Base-by-base conservation (phyloP, 148 eudicot genomes). In the Rhododendron mucronatum region DNA sequence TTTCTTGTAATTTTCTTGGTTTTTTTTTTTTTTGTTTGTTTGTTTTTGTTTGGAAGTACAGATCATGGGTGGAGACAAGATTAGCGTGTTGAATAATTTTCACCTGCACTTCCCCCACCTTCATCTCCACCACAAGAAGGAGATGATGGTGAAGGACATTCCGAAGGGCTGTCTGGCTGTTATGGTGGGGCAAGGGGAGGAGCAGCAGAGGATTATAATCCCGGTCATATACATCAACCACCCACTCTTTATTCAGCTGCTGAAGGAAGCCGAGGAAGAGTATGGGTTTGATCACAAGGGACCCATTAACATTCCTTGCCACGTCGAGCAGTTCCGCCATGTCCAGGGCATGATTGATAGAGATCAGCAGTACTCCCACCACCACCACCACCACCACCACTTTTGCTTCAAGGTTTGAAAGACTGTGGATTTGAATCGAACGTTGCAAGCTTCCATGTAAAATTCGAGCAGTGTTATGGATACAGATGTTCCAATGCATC, bases 221-320 rank as follows among this genome's bases (percentile, higher is more conserved):
- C 99, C 99, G 3, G 93, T 95, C 4, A 84, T 90, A 1, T 95
- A 97, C 84, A 90, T 93, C 21, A 94, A 95, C 74, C 99, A 97
- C 47, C 99, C 99, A 9, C 80, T 93, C 26, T 97, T 97, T 80
- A 55, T 92, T 82, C 89, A 92, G 69, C 83, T 97, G 55, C 87
- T 97, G 71, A 93, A 95, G 83, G 96, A 92, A 86, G 98, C 98
- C 16, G 98, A 97, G 83, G 93, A 97, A 76, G 99, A 94, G 85
- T 97, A 94, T 71, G 99, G 98, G 1, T 97, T 97, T 80, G 90
- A 94, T 59, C 96, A 96, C 10, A 77, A 90, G 2, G 99, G 99
- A 0, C 99, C 98, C 13, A 93, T 97, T 71, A 94, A 89, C 63
- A 93, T 97, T 11, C 99, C 99, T 13, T 97, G 98, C 89, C 93